These are phyloP conservation scores for Acanthamoeba sp. DNA, from an alignment of 208 protist genomes.

Conservation along the genomic window DNA sequence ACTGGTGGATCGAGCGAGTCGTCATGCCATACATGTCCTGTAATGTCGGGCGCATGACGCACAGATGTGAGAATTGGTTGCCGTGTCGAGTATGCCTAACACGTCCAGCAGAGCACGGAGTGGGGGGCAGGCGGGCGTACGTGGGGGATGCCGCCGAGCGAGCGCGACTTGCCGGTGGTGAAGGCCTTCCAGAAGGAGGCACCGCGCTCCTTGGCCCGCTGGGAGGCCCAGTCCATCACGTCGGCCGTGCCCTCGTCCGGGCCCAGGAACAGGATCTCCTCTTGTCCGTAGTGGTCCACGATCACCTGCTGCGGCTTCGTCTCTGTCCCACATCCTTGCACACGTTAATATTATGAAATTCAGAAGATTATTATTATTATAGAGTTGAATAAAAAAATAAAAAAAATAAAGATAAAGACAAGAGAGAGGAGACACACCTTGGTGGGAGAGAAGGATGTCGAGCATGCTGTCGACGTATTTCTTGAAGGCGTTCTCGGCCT, in stretches of 20 bases:
- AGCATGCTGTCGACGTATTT: slow-evolving; percentile 96
- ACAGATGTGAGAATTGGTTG: too few species aligned
- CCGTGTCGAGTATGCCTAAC: too few species aligned
- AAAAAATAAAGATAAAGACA: background rate
- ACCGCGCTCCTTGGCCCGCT: slow-evolving; percentile 90
- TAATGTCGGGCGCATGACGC: too few species aligned
- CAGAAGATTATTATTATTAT: too few species aligned
- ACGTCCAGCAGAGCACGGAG: too few species aligned
- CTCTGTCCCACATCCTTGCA: background rate
- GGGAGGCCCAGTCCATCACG: slow-evolving; percentile 89
- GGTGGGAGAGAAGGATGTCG: slow-evolving; percentile 87
- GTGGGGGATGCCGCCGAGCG: slow-evolving; percentile 96
- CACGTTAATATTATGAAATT: background rate
- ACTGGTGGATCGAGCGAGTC: slow-evolving; percentile 95
- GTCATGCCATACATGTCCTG: slow-evolving; percentile 96
- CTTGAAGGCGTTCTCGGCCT: slow-evolving; percentile 92
- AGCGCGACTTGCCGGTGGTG: slow-evolving; percentile 96
- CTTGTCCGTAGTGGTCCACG: slow-evolving; percentile 90
- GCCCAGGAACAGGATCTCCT: slow-evolving; percentile 97
- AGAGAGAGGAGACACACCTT: background rate
- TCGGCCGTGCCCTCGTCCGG: slow-evolving; percentile 97
- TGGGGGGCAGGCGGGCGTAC: background rate
- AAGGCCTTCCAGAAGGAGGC: slow-evolving; percentile 96
- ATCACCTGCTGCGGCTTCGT: slow-evolving; percentile 88
- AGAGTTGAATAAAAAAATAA: background rate